Evolutionary conservation across 2,329 filamentous ascomycete genomes (phyloP).

Genomic region (Beauveria australis): DNA sequence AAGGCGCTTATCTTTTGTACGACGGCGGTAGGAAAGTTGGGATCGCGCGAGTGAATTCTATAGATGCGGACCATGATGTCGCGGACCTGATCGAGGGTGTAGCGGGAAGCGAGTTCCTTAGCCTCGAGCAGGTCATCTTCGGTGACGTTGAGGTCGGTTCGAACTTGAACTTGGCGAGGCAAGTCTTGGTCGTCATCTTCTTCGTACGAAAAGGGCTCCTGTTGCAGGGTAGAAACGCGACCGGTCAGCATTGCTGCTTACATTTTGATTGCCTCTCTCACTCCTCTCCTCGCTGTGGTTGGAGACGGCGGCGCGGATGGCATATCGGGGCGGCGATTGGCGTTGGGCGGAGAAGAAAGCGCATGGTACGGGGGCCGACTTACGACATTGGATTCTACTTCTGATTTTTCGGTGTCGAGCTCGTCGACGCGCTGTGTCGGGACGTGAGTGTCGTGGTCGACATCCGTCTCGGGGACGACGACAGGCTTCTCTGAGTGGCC

Average conservation of each 20-base stretch:
- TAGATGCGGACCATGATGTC: constrained; percentile 33
- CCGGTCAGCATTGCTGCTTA: constrained; percentile 1
- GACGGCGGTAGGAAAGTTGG: constrained; percentile 32
- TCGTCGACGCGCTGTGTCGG: constrained; percentile 4
- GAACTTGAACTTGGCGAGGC: constrained; percentile 9
- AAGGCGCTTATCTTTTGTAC: constrained; percentile 34
- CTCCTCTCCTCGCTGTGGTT: background rate
- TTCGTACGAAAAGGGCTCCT: constrained; percentile 31
- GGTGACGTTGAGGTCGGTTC: constrained; percentile 34
- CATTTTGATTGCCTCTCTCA: background rate
- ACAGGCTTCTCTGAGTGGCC: constrained; percentile 7
- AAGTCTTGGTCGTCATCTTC: constrained; percentile 28
- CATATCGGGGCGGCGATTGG: background rate
- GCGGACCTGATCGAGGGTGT: constrained; percentile 34
- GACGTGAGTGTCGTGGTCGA: background rate
- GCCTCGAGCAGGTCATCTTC: constrained; percentile 38
- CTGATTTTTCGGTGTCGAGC: constrained; percentile 6
- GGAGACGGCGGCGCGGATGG: background rate
- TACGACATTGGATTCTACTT: constrained; percentile 6
- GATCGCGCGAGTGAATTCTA: constrained; percentile 34
- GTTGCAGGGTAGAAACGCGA: background rate
- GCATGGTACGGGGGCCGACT: background rate
- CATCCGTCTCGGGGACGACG: constrained; percentile 1
- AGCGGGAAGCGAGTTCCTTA: constrained; percentile 33
- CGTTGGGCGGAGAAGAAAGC: background rate